Percentiles rank a stretch among this genome's conserved stretches.
These are phyloP conservation scores for Dissoconium aciculare DNA, from an alignment of 2,329 filamentous ascomycete species.

Conservation along the genomic window DNA sequence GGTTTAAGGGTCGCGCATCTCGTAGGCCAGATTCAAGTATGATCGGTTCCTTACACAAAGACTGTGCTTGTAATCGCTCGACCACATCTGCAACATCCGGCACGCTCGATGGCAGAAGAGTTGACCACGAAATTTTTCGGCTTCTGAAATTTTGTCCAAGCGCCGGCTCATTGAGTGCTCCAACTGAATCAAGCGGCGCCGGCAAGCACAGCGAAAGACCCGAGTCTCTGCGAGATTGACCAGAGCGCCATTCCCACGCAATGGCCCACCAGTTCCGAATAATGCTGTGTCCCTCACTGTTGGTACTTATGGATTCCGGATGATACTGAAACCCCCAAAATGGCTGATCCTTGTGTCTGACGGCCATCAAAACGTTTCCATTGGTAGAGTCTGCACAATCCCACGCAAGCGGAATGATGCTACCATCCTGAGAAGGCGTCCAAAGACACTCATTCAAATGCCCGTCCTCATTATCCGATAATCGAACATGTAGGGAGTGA, in stretches of 20 bases:
- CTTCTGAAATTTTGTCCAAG: no score
- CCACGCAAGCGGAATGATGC: conserved; percentile 35
- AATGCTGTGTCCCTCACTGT: conserved; percentile 47
- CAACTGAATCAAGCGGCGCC: no score
- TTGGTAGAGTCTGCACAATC: conserved; percentile 33
- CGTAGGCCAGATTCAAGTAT: conserved; percentile 36
- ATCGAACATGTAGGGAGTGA: conserved; percentile 44
- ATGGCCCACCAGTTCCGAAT: conserved; percentile 62
- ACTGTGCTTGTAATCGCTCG: conserved; percentile 20
- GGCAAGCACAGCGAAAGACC: neutral
- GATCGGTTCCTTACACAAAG: conserved; percentile 25
- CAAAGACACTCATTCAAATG: conserved; percentile 28
- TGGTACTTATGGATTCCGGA: conserved; percentile 77
- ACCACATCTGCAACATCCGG: conserved; percentile 24
- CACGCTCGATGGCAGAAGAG: neutral
- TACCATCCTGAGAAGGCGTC: conserved; percentile 24
- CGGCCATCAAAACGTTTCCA: conserved; percentile 58
- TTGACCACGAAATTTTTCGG: conserved; percentile 1
- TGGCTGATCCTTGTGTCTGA: conserved; percentile 51
- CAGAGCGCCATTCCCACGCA: conserved; percentile 26
- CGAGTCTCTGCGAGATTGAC: conserved; percentile 1
- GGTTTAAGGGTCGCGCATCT: conserved; percentile 26
- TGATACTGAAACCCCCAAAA: conserved; percentile 87
- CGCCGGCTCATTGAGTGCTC: no score
- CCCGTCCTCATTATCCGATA: conserved; percentile 24